phyloP scores from a whole-genome alignment of 2,329 filamentous ascomycete species.

The Calonectria naviculata region DNA sequence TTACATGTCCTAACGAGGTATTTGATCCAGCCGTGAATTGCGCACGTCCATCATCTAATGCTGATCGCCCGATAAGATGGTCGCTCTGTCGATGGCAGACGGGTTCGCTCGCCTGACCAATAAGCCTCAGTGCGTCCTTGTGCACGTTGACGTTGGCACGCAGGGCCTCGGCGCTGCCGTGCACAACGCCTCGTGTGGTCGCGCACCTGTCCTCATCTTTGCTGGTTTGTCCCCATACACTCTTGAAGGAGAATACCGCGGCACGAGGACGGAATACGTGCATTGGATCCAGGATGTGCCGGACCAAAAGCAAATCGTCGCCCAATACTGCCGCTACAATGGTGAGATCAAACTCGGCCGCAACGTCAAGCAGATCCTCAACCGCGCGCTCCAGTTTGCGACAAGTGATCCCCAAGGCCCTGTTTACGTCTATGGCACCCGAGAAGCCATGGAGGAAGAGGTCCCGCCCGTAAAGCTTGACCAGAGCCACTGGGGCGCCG shows the following conservation, averaged over 20 bases:
- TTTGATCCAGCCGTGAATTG: not conserved
- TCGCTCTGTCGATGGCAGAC: slow-evolving; percentile 86
- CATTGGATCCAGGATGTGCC: slow-evolving; percentile 90
- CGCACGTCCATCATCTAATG: no score
- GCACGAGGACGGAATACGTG: slow-evolving; percentile 84
- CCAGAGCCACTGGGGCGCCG: slow-evolving; percentile 76
- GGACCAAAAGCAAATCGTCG: slow-evolving; percentile 82
- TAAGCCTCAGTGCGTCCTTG: slow-evolving; percentile 80
- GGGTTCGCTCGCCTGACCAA: slow-evolving; percentile 80
- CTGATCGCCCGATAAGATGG: slow-evolving; percentile 73
- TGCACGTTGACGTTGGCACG: slow-evolving; percentile 86
- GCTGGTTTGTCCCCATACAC: slow-evolving; percentile 83
- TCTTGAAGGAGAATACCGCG: slow-evolving; percentile 80
- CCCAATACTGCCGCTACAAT: slow-evolving; percentile 87
- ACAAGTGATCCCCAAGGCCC: slow-evolving; percentile 81
- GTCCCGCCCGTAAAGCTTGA: slow-evolving; percentile 78
- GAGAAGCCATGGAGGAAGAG: slow-evolving; percentile 89
- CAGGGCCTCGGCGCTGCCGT: slow-evolving; percentile 82
- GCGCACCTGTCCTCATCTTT: slow-evolving; percentile 81
- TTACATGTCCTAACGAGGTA: slow-evolving; percentile 85
- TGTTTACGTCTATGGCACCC: slow-evolving; percentile 80
- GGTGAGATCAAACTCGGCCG: slow-evolving; percentile 86
- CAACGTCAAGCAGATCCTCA: slow-evolving; percentile 92
- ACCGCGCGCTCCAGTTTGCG: slow-evolving; percentile 85
- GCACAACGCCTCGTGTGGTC: slow-evolving; percentile 81